These are phyloP conservation scores for Canavalia ensiformis DNA, from an alignment of 306 rosid genomes.

Conservation along the genomic window DNA sequence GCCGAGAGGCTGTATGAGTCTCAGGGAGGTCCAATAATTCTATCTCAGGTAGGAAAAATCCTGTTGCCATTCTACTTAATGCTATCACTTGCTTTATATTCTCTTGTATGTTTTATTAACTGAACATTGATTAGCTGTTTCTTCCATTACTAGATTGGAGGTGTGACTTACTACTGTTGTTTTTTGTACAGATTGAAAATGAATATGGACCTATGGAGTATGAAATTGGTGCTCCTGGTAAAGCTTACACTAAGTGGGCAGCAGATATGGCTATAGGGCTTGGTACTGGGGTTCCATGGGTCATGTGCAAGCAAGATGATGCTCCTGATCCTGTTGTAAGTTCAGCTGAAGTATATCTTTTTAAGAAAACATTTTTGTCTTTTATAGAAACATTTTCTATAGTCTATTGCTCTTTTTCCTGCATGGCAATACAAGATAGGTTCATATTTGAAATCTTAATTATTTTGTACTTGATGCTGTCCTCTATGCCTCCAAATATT, in stretches of 20 bases:
- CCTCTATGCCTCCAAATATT: slow-evolving; percentile 13
- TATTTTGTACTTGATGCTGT: not conserved
- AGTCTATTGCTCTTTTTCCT: slow-evolving; percentile 12
- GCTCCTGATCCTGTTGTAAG: slow-evolving; percentile 99
- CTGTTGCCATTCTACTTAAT: slow-evolving; percentile 35
- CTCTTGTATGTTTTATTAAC: not conserved
- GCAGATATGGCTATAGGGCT: slow-evolving; percentile 95
- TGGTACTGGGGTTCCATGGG: slow-evolving; percentile 95
- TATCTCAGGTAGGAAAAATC: slow-evolving; percentile 77
- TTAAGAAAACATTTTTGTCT: slow-evolving; percentile 20
- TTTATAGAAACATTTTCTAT: slow-evolving; percentile 35
- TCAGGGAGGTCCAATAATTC: slow-evolving; percentile 95
- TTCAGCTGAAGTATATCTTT: slow-evolving; percentile 36
- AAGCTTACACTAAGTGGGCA: slow-evolving; percentile 87
- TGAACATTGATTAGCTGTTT: not conserved
- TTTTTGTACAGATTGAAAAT: slow-evolving; percentile 83
- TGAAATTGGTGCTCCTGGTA: slow-evolving; percentile 87
- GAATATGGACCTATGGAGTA: slow-evolving; percentile 96
- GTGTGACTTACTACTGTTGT: slow-evolving; percentile 37
- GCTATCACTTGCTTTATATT: slow-evolving; percentile 29
- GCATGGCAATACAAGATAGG: slow-evolving; percentile 44
- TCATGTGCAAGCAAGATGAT: slow-evolving; percentile 99
- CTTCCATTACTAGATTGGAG: slow-evolving; percentile 26
- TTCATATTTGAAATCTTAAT: slow-evolving; percentile 23
- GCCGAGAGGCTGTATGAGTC: slow-evolving; percentile 82